These are phyloP conservation scores for Trichoderma asperelloides DNA, from an alignment of 495 filamentous ascomycete genomes.

Conservation along the genomic window DNA sequence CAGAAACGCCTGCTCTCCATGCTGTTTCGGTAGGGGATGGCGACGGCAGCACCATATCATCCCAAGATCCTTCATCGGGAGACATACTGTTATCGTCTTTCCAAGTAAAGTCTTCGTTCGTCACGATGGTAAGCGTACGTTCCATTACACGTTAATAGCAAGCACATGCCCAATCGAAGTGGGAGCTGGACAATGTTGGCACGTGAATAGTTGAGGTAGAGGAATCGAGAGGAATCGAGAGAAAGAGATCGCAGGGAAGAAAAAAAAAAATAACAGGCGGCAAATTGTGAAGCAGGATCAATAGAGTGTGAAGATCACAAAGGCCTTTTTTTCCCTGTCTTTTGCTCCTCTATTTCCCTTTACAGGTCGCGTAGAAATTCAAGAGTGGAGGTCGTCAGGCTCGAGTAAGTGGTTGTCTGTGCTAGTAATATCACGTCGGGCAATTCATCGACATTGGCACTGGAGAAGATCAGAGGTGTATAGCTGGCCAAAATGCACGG, in stretches of 20 bases:
- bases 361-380: background rate
- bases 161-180: conserved; percentile 23
- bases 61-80: conserved; percentile 31
- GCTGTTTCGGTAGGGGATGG: background rate
- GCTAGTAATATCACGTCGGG: conserved; percentile 3
- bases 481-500: conserved; percentile 2
- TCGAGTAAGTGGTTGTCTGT: background rate
- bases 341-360: background rate
- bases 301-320: background rate
- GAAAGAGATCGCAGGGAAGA: background rate
- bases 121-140: conserved; percentile 27
- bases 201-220: background rate
- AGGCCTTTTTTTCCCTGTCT: background rate
- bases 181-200: background rate
- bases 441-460: conserved; percentile 6
- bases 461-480: background rate
- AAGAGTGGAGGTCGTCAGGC: conserved; percentile 1
- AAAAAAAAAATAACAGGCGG: background rate
- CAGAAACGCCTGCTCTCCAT: conserved; percentile 10
- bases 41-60: conserved; percentile 9
- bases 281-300: background rate
- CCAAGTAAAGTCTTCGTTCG: conserved; percentile 34
- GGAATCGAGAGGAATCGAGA: background rate
- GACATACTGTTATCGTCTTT: conserved; percentile 35
- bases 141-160: conserved; percentile 38